These are phyloP conservation scores for Cornus florida DNA, from an alignment of 148 eudicot species.

Conservation along the genomic window DNA sequence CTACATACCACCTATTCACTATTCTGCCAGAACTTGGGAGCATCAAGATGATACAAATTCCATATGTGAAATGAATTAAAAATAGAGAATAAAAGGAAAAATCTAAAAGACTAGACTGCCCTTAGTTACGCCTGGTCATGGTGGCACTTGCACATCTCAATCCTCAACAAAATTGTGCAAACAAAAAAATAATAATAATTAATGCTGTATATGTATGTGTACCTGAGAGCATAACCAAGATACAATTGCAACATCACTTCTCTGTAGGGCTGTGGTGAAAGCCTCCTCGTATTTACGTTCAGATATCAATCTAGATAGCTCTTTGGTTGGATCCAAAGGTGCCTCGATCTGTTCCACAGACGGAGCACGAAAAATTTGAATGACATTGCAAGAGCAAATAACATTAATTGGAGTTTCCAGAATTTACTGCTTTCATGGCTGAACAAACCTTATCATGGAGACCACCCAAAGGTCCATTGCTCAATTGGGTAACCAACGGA, in stretches of 20 bases:
- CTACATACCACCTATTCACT: no score
- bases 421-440: background rate
- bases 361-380: slow-evolving; percentile 5
- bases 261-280: slow-evolving; percentile 88
- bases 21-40: no score
- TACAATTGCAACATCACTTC: slow-evolving; percentile 87
- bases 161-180: background rate
- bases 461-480: slow-evolving; percentile 80
- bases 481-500: slow-evolving; percentile 59
- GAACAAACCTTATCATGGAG: slow-evolving; percentile 77
- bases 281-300: slow-evolving; percentile 93
- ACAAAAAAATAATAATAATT: background rate
- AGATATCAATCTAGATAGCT: slow-evolving; percentile 73
- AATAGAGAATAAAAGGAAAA: background rate
- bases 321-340: slow-evolving; percentile 81
- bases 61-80: background rate
- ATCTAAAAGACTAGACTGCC: background rate
- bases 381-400: background rate
- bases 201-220: slow-evolving; percentile 2
- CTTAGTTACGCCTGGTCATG: no score
- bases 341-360: slow-evolving; percentile 69
- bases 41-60: background rate
- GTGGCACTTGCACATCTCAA: background rate
- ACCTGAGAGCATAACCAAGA: slow-evolving; percentile 99
- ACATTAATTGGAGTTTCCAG: background rate